Evolutionary conservation across 495 filamentous ascomycete genomes (phyloP), one percentile per base, ranked within the genome.

Genomic region (Aspergillus campestris): DNA sequence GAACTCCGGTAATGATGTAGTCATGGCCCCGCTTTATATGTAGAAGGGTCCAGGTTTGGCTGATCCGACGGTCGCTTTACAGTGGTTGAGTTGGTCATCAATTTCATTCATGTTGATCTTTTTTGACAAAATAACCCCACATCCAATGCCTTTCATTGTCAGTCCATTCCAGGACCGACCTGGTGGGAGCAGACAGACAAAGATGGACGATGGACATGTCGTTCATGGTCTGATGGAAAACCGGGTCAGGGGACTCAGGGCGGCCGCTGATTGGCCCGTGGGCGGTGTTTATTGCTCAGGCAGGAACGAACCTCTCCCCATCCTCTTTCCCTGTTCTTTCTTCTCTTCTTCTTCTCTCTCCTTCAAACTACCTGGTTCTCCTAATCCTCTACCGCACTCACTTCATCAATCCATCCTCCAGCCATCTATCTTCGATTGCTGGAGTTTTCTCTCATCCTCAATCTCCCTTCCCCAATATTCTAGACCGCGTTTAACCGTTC

Each of bases 281-380:
- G 10, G 18, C 31, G 31, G 38, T 47, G 40, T 46, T 44, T 34
- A 15, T 31, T 9, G 34, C 30, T 27, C 47, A 33, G 40, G 39
- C 47, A 46, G 34, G 47, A 44, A 35, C 50, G 42, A 49, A 40
- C 32, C 42, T 48, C 29, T 28, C 39, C 15, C 40, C 38, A 35
- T 45, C 43, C 34, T 33, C 30, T 24, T 32, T 30, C 40, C 28
- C 24, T 34, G 14, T 5, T 37, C 30, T 12, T 7, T 30, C 11
- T 15, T 15, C 18, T 38, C 34, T 13, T 18, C 38, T 13, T 33
- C 7, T 37, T 10, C 18, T 45, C 34, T 15, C n/a, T 5, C 27
- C n/a, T 45, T 35, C 8, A 29, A 24, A 14, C 12, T 13, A 43
- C n/a, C 32, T 31, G 38, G n/a, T n/a, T 24, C n/a, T 34, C 3